Conservation (phyloP, 2,329 filamentous ascomycete genomes). For the Neopestalotiopsis sp. region DNA sequence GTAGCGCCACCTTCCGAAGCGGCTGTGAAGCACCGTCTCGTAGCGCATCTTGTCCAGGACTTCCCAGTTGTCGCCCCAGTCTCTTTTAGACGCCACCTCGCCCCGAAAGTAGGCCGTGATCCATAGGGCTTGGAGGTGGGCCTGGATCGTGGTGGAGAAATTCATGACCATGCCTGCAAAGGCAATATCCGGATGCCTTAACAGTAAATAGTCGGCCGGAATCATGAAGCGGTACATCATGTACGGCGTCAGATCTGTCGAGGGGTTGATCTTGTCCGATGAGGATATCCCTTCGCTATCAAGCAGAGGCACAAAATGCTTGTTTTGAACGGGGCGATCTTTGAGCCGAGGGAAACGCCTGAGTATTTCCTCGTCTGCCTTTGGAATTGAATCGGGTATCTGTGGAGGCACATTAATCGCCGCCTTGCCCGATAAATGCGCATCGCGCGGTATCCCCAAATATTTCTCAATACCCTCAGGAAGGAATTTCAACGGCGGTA, state of each 20-base stretch:
- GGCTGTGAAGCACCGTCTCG: constrained; percentile 67
- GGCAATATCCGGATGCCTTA: constrained; percentile 48
- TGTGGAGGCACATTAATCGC: no score
- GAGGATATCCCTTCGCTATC: constrained; percentile 36
- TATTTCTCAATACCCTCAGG: constrained; percentile 46
- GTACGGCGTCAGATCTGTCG: constrained; percentile 38
- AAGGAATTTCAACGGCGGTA: constrained; percentile 48
- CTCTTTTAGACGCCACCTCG: constrained; percentile 37
- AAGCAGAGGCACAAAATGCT: constrained; percentile 49
- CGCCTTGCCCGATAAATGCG: constrained; percentile 30
- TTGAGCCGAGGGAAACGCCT: constrained; percentile 54
- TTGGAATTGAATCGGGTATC: constrained; percentile 36
- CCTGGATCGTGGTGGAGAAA: constrained; percentile 48
- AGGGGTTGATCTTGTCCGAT: constrained; percentile 30
- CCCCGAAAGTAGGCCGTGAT: constrained; percentile 61
- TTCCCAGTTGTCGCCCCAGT: constrained; percentile 24
- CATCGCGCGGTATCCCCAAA: constrained; percentile 50
- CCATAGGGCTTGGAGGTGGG: constrained; percentile 58
- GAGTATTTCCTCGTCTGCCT: constrained; percentile 57
- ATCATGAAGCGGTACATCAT: constrained; percentile 53
- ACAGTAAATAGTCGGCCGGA: constrained; percentile 41
- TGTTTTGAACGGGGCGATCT: constrained; percentile 51
- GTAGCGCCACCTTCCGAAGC: constrained; percentile 75
- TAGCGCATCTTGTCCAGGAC: constrained; percentile 50
- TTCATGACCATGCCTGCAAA: constrained; percentile 54